Evolutionary conservation across 2,329 filamentous ascomycete species (phyloP), one percentile per base, ranked within the genome.

Genomic region (Fusarium poae): DNA sequence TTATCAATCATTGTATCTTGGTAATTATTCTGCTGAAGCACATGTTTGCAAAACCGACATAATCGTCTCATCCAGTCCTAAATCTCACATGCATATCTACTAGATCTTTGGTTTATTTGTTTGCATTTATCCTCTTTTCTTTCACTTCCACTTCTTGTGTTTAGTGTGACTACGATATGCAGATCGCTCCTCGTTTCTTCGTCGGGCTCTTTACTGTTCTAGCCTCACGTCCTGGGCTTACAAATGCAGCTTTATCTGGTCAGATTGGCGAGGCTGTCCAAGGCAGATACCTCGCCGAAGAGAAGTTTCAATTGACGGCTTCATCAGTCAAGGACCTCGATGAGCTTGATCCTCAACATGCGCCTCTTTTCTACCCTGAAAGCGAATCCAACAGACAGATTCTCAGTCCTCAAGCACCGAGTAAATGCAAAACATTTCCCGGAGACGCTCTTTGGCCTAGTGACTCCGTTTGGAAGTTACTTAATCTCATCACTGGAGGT

Each of bases 401-500:
- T 46, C 27, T 30, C 1, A 39, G 29, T 4, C 16, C 25, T 3
- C 18, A 13, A 4, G 9, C 52, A 3, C 6, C 30, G 2, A 59
- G 42, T 3, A 35, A 55, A 16, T 80, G 79, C 71, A 80, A 80
- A 57, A 74, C 72, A 0, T 78, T 76, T 20, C 78, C 78, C 3
- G 77, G 77, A 6, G 78, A 80, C 10, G 16, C 42, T 4, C 43
- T 71, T 2, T 80, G 76, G 73, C 79, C 79, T 0, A 66, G 51
- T 5, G 42, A 55, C 1, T 15, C 62, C 4, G 60, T 75, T 1
- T 80, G 79, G 79, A 66, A 71, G 11, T 52, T 81, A 5, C 77
- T 82, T n/a, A 62, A 82, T 50, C 51, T 77, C 20, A 72, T 82
- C 16, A 66, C 63, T 16, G 76, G 76, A 23, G 77, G 76, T 15